Evolutionary conservation across 768 basidiomycete species (phyloP).

Genomic region (Asterophora parasitica): DNA sequence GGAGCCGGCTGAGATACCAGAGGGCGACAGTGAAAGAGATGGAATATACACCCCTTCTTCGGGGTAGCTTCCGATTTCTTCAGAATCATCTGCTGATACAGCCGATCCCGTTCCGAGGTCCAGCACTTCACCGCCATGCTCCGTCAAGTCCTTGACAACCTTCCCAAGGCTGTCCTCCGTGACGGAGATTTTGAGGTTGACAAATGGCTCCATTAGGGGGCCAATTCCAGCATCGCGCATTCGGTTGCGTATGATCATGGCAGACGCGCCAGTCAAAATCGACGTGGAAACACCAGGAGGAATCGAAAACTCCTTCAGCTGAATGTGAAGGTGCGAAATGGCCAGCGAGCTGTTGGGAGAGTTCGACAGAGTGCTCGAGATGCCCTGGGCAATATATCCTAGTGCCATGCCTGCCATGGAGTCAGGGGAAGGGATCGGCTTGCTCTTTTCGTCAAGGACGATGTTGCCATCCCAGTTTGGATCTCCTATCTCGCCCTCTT

Average conservation of each 20-base stretch:
- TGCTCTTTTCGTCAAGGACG: slow-evolving; percentile 52
- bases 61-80: slow-evolving; percentile 41
- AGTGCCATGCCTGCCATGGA: slow-evolving; percentile 42
- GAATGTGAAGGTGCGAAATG: slow-evolving; percentile 58
- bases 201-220: slow-evolving; percentile 74
- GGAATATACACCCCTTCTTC: slow-evolving; percentile 73
- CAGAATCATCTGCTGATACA: slow-evolving; percentile 28
- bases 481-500: slow-evolving; percentile 55
- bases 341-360: slow-evolving; percentile 77
- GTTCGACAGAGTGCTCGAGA: slow-evolving; percentile 66
- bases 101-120: slow-evolving; percentile 53
- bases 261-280: slow-evolving; percentile 59
- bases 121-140: slow-evolving; percentile 73
- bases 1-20: slow-evolving; percentile 32
- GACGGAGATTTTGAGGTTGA: slow-evolving; percentile 63
- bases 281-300: slow-evolving; percentile 42
- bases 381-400: slow-evolving; percentile 59
- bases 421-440: slow-evolving; percentile 48
- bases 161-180: slow-evolving; percentile 67
- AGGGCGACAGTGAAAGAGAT: slow-evolving; percentile 72
- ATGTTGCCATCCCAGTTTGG: slow-evolving; percentile 75
- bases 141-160: slow-evolving; percentile 80
- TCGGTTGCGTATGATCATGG: slow-evolving; percentile 57
- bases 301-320: slow-evolving; percentile 40
- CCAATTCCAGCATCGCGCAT: slow-evolving; percentile 64